These are phyloP conservation scores for Clarireedia sp. DNA, from an alignment of 2,329 filamentous ascomycete genomes.

Conservation along the genomic window DNA sequence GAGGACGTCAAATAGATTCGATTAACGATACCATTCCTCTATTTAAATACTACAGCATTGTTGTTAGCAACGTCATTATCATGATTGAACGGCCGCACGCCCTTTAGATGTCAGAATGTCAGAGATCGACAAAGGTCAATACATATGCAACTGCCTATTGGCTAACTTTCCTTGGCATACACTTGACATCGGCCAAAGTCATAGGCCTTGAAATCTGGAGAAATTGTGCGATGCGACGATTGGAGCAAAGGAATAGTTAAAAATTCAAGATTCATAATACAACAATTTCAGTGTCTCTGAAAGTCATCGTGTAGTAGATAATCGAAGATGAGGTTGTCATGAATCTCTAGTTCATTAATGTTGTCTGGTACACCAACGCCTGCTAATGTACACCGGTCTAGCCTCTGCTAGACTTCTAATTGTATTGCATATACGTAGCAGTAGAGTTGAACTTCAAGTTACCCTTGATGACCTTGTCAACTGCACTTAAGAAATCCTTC, in stretches of 20 bases:
- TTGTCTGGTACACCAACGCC: slow-evolving; percentile 28
- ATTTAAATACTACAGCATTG: too few relatives aligned
- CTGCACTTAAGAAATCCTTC: slow-evolving; percentile 96
- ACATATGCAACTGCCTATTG: too few relatives aligned
- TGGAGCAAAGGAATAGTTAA: too few relatives aligned
- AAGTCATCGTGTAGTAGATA: neutral
- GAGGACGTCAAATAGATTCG: neutral
- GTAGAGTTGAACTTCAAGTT: slow-evolving; percentile 99
- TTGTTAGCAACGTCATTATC: too few relatives aligned
- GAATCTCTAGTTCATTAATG: slow-evolving; percentile 20
- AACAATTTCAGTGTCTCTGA: neutral
- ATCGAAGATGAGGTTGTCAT: neutral
- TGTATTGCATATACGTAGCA: slow-evolving; percentile 98
- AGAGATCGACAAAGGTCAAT: too few relatives aligned
- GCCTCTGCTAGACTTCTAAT: slow-evolving; percentile 47
- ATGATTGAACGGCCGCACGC: too few relatives aligned
- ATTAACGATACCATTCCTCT: too few relatives aligned
- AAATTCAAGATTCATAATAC: neutral
- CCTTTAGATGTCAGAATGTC: too few relatives aligned
- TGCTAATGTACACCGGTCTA: slow-evolving; percentile 26
- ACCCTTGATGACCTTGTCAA: slow-evolving; percentile 99
- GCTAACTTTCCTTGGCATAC: too few relatives aligned
- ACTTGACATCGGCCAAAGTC: too few relatives aligned
- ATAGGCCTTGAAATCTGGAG: too few relatives aligned
- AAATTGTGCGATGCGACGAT: too few relatives aligned